phyloP scores from a whole-genome alignment of 1,284 basidiomycete genomes.

The Microbotryum silenes-acaulis region DNA sequence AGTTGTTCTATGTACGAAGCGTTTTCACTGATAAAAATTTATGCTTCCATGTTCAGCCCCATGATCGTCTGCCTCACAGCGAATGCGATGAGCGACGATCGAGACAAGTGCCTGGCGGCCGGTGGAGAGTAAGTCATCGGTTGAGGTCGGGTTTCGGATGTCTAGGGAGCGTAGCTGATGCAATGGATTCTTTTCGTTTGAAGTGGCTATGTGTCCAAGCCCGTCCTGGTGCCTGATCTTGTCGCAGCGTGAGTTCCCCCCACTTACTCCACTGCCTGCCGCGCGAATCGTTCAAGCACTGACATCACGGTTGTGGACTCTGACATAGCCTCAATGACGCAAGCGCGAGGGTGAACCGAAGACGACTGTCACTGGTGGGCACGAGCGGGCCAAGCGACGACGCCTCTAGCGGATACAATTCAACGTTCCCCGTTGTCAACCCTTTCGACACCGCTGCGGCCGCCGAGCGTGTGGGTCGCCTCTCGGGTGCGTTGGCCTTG shows the following conservation, averaged over 20 bases:
- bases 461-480: too few relatives aligned
- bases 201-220: conserved; percentile 23
- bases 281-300: too few relatives aligned
- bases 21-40: not conserved
- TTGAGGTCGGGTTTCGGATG: not conserved
- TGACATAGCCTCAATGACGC: not conserved
- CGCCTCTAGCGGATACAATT: too few relatives aligned
- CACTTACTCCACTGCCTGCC: too few relatives aligned
- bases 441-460: too few relatives aligned
- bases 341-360: not conserved
- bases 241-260: conserved; percentile 1
- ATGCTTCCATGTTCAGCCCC: conserved; percentile 2
- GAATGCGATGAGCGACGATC: conserved; percentile 28
- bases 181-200: not conserved
- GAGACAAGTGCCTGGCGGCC: conserved; percentile 14
- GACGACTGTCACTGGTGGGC: not conserved
- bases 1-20: not conserved
- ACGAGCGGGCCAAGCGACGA: too few relatives aligned
- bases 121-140: conserved; percentile 18
- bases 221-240: conserved; percentile 26
- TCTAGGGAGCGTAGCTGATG: not conserved
- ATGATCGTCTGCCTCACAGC: conserved; percentile 27
- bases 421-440: too few relatives aligned
- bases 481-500: too few relatives aligned
- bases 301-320: too few relatives aligned